phyloP scores from a whole-genome alignment of 768 basidiomycete genomes.

The Mrakia gelida region DNA sequence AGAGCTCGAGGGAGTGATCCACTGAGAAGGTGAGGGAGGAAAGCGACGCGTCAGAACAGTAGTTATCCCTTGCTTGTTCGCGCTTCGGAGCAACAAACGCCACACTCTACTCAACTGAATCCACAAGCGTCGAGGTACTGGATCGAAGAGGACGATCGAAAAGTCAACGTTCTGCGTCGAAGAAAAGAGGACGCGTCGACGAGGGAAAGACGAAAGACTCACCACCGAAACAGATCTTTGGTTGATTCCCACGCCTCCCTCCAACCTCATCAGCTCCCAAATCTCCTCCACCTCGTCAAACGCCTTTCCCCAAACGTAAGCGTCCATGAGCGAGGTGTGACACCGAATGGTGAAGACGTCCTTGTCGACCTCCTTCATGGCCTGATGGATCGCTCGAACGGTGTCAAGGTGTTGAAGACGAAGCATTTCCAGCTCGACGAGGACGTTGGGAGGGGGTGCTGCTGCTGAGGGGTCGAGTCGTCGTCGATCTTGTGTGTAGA shows the following conservation, averaged over 20 bases:
- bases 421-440: neutral
- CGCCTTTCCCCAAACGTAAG: neutral
- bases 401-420: neutral
- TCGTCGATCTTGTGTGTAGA: neutral
- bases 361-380: neutral
- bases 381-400: neutral
- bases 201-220: neutral
- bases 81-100: too few species aligned
- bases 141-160: too few species aligned
- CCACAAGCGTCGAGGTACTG: slow-evolving; percentile 7
- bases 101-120: neutral
- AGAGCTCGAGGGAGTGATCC: neutral
- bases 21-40: neutral
- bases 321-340: neutral
- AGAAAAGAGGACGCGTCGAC: neutral
- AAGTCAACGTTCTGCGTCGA: too few species aligned
- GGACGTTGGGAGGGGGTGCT: neutral
- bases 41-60: neutral
- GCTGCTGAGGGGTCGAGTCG: neutral
- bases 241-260: neutral
- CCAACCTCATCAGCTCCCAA: neutral
- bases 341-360: neutral
- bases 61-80: too few species aligned
- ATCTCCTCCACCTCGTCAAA: neutral
- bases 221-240: neutral